phyloP scores from a whole-genome alignment of 345 rosid species.

The Hibiscus trionum region DNA sequence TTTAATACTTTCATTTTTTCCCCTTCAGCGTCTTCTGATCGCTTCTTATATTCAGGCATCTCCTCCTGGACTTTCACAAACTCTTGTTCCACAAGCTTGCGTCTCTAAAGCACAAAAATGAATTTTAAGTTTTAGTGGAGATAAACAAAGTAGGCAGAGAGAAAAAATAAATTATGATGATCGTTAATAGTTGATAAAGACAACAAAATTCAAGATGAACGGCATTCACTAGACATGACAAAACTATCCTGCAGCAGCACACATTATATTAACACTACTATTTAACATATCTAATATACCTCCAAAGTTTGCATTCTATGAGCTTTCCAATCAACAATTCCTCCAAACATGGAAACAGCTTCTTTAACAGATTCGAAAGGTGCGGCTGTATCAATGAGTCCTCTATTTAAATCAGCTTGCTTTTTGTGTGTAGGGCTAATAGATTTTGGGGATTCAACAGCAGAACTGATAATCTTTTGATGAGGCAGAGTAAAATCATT shows the following conservation, averaged over 20 bases:
- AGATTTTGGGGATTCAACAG: constrained; percentile 22
- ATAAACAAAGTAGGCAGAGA: not conserved
- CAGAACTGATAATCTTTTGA: constrained; percentile 23
- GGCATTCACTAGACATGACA: not conserved
- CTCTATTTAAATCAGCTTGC: constrained; percentile 19
- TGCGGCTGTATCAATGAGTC: constrained; percentile 70
- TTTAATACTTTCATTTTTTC: constrained; percentile 46
- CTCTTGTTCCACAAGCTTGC: constrained; percentile 65
- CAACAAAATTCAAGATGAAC: not conserved
- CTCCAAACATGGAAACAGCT: constrained; percentile 93
- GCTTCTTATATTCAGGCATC: constrained; percentile 57
- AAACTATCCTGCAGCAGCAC: constrained; percentile 3
- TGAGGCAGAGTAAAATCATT: constrained; percentile 29
- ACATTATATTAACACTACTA: constrained; percentile 1
- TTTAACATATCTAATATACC: constrained; percentile 31
- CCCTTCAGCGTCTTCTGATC: constrained; percentile 54
- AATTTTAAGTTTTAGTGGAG: not conserved
- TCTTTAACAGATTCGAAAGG: constrained; percentile 94
- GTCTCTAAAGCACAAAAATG: constrained; percentile 38
- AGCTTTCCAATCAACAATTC: constrained; percentile 96
- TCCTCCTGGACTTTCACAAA: constrained; percentile 58
- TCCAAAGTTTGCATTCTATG: constrained; percentile 70
- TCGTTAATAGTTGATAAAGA: not conserved
- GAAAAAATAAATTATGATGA: not conserved
- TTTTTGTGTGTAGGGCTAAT: constrained; percentile 18